These are phyloP conservation scores for Pyrenophora seminiperda DNA, from an alignment of 2,329 filamentous ascomycete genomes.

Conservation along the genomic window DNA sequence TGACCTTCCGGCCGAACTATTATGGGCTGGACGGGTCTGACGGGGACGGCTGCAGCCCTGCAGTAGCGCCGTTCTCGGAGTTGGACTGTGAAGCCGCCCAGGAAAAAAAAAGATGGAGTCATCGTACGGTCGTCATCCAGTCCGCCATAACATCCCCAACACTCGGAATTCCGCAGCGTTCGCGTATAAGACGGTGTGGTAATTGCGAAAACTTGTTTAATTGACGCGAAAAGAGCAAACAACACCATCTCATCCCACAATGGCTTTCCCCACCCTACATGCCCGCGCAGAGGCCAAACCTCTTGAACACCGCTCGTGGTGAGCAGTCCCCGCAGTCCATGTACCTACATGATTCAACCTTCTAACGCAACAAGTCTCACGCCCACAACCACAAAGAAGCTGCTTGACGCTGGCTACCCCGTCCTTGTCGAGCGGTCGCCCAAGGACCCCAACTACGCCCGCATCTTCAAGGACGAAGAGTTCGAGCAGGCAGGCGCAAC, in stretches of 20 bases:
- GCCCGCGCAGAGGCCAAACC: constrained; percentile 51
- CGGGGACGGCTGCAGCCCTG: constrained; percentile 14
- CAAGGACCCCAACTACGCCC: constrained; percentile 44
- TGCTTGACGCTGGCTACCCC: constrained; percentile 49
- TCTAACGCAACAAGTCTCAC: constrained; percentile 32
- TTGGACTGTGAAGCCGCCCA: constrained; percentile 17
- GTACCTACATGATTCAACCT: no score
- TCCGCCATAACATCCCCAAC: constrained; percentile 8
- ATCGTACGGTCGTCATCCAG: constrained; percentile 17
- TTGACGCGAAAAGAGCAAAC: constrained; percentile 13
- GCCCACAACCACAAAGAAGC: constrained; percentile 48
- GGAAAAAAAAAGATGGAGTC: constrained; percentile 35
- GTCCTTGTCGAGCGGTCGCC: constrained; percentile 49
- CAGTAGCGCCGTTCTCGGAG: constrained; percentile 34
- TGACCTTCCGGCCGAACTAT: no score
- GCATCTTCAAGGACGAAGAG: constrained; percentile 51
- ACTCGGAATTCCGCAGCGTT: constrained; percentile 25
- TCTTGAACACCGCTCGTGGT: constrained; percentile 48
- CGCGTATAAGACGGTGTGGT: constrained; percentile 7
- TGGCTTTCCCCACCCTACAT: constrained; percentile 48
- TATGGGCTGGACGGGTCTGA: no score
- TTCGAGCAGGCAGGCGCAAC: constrained; percentile 48
- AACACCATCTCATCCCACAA: constrained; percentile 13
- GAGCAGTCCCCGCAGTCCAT: neutral
- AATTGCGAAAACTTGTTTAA: constrained; percentile 9